Percentiles rank a stretch among this genome's conserved stretches.
These are phyloP conservation scores for Neurospora sp. DNA, from an alignment of 495 filamentous ascomycete species.

Conservation along the genomic window DNA sequence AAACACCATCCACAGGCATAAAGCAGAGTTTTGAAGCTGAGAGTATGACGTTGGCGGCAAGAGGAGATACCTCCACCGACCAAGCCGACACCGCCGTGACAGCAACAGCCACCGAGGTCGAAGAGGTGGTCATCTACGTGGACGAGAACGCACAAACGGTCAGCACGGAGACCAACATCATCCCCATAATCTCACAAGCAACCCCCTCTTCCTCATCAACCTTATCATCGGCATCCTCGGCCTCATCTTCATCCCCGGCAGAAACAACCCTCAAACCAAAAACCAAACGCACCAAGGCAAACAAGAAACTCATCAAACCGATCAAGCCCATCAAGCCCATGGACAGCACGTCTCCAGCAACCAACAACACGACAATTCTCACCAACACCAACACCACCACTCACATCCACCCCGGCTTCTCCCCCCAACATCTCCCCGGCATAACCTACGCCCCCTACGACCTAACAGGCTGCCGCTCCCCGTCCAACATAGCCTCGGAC, in stretches of 20 bases:
- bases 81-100: neutral
- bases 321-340: neutral
- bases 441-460: conserved; percentile 72
- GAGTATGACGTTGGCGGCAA: neutral
- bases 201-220: neutral
- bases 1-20: neutral
- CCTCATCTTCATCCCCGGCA: neutral
- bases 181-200: neutral
- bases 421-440: conserved; percentile 33
- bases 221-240: neutral
- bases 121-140: neutral
- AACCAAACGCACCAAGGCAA: neutral
- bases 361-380: neutral
- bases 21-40: neutral
- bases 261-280: neutral
- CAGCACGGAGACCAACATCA: neutral
- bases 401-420: neutral
- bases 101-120: neutral
- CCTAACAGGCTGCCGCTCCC: conserved; percentile 56
- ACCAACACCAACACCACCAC: neutral
- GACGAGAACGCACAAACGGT: neutral
- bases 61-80: neutral
- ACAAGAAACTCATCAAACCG: neutral
- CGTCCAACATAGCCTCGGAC: conserved; percentile 51
- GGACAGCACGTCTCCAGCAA: neutral